These are phyloP conservation scores for Fusarium zealandicum DNA, from an alignment of 2,329 filamentous ascomycete genomes.

Conservation along the genomic window DNA sequence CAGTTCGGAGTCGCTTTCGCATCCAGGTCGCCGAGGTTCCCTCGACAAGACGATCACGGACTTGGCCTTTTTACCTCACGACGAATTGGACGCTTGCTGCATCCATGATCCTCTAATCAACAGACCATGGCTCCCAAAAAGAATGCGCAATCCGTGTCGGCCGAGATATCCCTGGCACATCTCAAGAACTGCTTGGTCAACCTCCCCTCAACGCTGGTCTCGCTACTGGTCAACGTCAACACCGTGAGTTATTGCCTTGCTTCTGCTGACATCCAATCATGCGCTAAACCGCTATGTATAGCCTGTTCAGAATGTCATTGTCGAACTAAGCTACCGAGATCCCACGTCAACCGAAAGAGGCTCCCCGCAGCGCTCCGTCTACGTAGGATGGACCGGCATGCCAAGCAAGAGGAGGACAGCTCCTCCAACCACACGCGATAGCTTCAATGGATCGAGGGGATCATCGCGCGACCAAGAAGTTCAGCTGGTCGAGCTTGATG, in stretches of 20 bases:
- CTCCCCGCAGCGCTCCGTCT: constrained; percentile 72
- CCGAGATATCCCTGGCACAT: constrained; percentile 84
- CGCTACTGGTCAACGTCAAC: constrained; percentile 86
- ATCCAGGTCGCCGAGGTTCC: constrained; percentile 13
- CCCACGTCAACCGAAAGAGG: constrained; percentile 57
- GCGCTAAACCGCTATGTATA: constrained; percentile 46
- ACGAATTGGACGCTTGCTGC: constrained; percentile 1
- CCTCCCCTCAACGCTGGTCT: constrained; percentile 83
- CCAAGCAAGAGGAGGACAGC: constrained; percentile 85
- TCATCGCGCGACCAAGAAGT: constrained; percentile 77
- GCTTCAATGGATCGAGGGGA: constrained; percentile 66
- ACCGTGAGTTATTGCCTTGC: constrained; percentile 65
- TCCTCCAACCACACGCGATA: constrained; percentile 76
- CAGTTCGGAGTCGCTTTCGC: constrained; percentile 32
- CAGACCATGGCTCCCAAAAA: constrained; percentile 57
- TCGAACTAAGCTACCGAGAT: constrained; percentile 81
- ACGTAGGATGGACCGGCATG: constrained; percentile 97
- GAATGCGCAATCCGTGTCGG: constrained; percentile 70
- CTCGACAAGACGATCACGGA: constrained; percentile 18
- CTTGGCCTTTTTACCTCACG: constrained; percentile 5
- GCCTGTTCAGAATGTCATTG: constrained; percentile 94
- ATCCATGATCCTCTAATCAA: constrained; percentile 9
- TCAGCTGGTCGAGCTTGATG: constrained; percentile 83
- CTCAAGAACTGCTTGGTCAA: constrained; percentile 96
- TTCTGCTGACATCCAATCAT: neutral